phyloP scores from a whole-genome alignment of 306 rosid genomes.

The Quercus engelmannii region DNA sequence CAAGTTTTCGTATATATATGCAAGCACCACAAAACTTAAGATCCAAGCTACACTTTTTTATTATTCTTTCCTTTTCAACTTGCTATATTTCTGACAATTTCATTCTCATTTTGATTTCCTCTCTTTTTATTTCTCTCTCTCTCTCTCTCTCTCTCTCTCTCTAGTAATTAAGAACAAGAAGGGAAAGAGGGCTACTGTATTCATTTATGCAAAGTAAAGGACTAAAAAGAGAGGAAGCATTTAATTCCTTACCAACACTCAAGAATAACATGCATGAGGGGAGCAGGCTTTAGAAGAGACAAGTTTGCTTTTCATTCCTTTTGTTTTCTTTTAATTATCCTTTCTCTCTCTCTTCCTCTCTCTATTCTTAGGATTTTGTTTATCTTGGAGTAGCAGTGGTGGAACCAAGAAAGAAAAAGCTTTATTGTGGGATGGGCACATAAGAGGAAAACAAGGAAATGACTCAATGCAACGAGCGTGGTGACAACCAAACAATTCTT shows the following conservation, averaged over 20 bases:
- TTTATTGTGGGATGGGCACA: conserved; percentile 37
- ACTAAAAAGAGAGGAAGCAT: conserved; percentile 44
- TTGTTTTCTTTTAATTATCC: conserved; percentile 15
- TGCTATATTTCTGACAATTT: conserved; percentile 30
- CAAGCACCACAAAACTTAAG: conserved; percentile 50
- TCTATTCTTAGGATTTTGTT: conserved; percentile 15
- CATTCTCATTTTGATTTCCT: conserved; percentile 30
- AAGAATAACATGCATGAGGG: conserved; percentile 41
- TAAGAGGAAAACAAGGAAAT: conserved; percentile 30
- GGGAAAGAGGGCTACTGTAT: conserved; percentile 16
- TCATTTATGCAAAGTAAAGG: conserved; percentile 27
- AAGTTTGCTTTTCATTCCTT: conserved; percentile 39
- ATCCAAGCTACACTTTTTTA: conserved; percentile 50
- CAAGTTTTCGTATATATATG: conserved; percentile 46
- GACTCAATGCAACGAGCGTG: conserved; percentile 52
- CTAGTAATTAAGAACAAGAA: conserved; percentile 15
- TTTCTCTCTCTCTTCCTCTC: not conserved
- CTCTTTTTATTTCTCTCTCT: conserved; percentile 15
- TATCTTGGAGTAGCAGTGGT: conserved; percentile 16
- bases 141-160: not conserved
- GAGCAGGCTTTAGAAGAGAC: conserved; percentile 45
- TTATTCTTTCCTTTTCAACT: conserved; percentile 21
- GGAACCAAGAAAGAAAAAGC: conserved; percentile 23
- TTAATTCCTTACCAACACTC: conserved; percentile 45
- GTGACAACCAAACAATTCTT: conserved; percentile 31